Base-by-base conservation (phyloP, 176 grass and related monocot genomes). In the Eremochloa ophiuroides region DNA sequence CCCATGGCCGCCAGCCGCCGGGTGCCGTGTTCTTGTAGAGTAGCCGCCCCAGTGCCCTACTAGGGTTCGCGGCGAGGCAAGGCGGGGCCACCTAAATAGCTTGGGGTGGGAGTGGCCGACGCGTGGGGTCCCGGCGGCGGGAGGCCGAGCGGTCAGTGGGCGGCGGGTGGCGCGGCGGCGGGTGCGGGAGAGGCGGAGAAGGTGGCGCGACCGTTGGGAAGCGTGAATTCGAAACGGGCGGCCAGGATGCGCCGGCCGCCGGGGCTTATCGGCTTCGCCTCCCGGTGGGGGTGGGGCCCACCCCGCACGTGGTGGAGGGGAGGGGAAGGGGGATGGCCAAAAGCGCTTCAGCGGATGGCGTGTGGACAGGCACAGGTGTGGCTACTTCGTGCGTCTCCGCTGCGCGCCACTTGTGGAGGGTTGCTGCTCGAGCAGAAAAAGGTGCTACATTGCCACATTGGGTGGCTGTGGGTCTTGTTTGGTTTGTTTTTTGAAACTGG, bases 201-300 rank as follows among this genome's bases (percentile, higher is more conserved):
- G 72, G 7, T 48, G 31, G 72, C 72, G 72, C 72, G 72, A 75
- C 48, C 72, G 72, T 75, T 75, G 72, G 72, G 72, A 75, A 58
- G 2, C 72, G 72, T 26, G 72, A 25, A 55, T 75, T 75, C 72
- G 72, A 75, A 75, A 75, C 72, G 72, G 48, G 30, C 47, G 72
- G 72, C 72, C 30, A 34, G 0, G 72, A 75, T 75, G 29, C 20
- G 50, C 5, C 28, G 70, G 0, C 18, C 20, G 50, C 5, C 28
- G 70, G 0, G 71, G 30, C 71, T 74, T 74, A 74, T 74, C 71
- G 47, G 30, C 30, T 69, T 34, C 65, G 0, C n/a, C n/a, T n/a
- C n/a, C n/a, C n/a, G n/a, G n/a, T n/a, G n/a, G n/a, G n/a, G n/a
- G n/a, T n/a, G 22, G 59, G 60, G 26, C 27, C 60, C 26, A 29